These are phyloP conservation scores for Populus hybrid DNA, from an alignment of 441 rosid species.

Conservation along the genomic window DNA sequence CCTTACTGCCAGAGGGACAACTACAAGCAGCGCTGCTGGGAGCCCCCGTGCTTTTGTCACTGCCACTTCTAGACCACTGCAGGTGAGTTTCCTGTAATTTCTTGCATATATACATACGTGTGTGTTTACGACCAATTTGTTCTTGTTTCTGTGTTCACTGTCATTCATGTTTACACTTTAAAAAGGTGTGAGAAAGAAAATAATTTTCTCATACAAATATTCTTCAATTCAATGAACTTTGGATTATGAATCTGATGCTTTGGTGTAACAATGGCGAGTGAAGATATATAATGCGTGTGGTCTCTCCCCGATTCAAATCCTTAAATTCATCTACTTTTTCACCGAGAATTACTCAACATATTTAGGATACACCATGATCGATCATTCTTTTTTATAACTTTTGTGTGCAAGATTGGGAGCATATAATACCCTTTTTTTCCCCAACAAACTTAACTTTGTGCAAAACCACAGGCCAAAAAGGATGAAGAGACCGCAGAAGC, in stretches of 20 bases:
- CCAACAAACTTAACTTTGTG: no score
- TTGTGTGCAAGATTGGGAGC: background rate
- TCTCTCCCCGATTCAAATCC: background rate
- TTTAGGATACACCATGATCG: background rate
- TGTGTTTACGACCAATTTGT: background rate
- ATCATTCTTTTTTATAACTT: background rate
- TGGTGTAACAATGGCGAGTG: background rate
- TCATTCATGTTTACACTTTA: background rate
- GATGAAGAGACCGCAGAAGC: conserved; percentile 33
- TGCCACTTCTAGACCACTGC: conserved; percentile 20
- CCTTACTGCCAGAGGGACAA: background rate
- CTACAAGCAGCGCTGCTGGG: background rate
- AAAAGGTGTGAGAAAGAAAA: background rate
- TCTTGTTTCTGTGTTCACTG: background rate
- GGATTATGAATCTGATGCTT: background rate
- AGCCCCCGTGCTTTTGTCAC: conserved; percentile 21
- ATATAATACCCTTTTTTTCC: background rate
- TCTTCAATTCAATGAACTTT: background rate
- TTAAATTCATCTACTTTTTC: background rate
- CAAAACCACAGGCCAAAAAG: conserved; percentile 31
- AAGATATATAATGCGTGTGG: background rate
- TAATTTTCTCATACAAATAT: background rate
- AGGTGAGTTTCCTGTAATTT: conserved; percentile 19
- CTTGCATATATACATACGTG: background rate
- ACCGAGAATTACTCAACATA: background rate